Evolutionary conservation across 805 yeast species (phyloP).

Genomic region (Wickerhamomyces pijperi): DNA sequence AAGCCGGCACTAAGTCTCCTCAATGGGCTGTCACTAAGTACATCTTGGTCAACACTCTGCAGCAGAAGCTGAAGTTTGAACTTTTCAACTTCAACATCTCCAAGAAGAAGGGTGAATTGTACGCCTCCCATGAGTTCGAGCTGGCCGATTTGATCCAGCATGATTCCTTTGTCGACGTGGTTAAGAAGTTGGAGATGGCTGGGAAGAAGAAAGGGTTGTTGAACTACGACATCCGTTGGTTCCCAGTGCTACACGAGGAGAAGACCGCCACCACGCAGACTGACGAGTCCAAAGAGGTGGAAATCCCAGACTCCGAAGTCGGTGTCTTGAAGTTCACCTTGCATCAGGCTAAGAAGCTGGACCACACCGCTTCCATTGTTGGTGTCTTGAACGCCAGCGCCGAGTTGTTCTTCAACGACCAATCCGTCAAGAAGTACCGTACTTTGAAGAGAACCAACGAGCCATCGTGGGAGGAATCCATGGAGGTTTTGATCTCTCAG

Average conservation of each 20-base stretch:
- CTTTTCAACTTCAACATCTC: constrained; percentile 42
- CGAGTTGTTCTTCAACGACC: constrained; percentile 47
- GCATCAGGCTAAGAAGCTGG: constrained; percentile 50
- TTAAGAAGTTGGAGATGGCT: constrained; percentile 20
- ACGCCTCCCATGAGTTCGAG: constrained; percentile 42
- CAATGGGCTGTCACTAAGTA: constrained; percentile 57
- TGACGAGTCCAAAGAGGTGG: constrained; percentile 20
- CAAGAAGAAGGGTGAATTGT: constrained; percentile 40
- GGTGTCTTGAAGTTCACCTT: constrained; percentile 61
- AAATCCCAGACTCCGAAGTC: constrained; percentile 45
- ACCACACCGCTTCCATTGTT: constrained; percentile 35
- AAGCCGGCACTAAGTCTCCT: constrained; percentile 45
- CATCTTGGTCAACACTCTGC: constrained; percentile 43
- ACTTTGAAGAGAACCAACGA: constrained; percentile 56
- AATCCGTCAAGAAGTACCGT: constrained; percentile 46
- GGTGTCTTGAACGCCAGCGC: constrained; percentile 50
- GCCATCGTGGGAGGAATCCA: constrained; percentile 57
- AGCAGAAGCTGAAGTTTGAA: constrained; percentile 44
- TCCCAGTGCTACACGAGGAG: constrained; percentile 20
- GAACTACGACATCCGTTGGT: constrained; percentile 41
- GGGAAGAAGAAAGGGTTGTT: constrained; percentile 49
- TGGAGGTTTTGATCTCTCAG: constrained; percentile 52
- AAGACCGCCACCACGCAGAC: constrained; percentile 5
- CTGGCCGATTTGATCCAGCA: constrained; percentile 51
- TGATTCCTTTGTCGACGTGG: constrained; percentile 23